These are phyloP conservation scores for Penstemon eatonii DNA, from an alignment of 257 asterid genomes.

Conservation along the genomic window DNA sequence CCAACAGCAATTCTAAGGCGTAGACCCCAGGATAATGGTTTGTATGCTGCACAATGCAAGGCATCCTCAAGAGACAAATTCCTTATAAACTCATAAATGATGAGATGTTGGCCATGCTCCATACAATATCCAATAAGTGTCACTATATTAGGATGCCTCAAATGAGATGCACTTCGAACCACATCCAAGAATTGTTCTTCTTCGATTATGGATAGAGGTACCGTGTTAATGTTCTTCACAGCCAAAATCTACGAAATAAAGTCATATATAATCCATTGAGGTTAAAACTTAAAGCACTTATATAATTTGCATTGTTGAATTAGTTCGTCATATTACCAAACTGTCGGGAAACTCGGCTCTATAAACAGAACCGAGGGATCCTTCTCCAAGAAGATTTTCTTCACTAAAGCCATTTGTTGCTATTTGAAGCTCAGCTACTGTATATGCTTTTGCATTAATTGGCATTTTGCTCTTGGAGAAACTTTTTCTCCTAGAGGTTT, in stretches of 20 bases:
- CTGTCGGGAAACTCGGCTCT: constrained; percentile 89
- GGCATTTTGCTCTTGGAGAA: constrained; percentile 48
- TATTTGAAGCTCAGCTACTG: constrained; percentile 70
- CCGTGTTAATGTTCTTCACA: constrained; percentile 72
- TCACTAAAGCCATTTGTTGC: constrained; percentile 82
- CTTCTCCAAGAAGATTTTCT: constrained; percentile 72
- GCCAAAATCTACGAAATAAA: constrained; percentile 54
- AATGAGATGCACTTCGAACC: constrained; percentile 55
- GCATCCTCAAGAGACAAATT: constrained; percentile 70
- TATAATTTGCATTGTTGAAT: background rate
- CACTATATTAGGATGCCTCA: constrained; percentile 87
- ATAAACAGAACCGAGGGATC: constrained; percentile 85
- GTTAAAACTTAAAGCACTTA: background rate
- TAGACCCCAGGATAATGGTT: constrained; percentile 63
- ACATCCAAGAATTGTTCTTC: constrained; percentile 81
- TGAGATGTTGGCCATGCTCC: constrained; percentile 76
- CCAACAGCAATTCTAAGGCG: constrained; percentile 80
- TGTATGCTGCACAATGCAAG: constrained; percentile 49
- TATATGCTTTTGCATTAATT: constrained; percentile 55
- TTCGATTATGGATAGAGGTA: constrained; percentile 64
- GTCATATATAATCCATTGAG: background rate
- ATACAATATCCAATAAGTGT: constrained; percentile 76
- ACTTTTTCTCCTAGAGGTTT: constrained; percentile 50
- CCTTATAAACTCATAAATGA: constrained; percentile 69
- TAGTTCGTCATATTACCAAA: constrained; percentile 41